Evolutionary conservation across 2,329 filamentous ascomycete genomes (phyloP), one percentile per base, ranked within the genome.

Genomic region (Fusarium brachygibbosum): DNA sequence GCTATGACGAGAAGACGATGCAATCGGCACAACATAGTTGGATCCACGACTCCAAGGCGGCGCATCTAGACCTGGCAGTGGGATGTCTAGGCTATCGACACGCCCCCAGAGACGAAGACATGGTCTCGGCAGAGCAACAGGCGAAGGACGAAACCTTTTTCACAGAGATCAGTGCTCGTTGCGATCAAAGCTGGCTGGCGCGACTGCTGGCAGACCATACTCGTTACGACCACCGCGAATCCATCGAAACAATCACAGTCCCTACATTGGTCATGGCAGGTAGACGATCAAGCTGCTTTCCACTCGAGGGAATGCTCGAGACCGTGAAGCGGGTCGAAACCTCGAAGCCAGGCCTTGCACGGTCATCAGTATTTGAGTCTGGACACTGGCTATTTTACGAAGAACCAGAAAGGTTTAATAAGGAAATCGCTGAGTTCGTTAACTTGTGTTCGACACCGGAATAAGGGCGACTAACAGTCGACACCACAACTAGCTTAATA

Each of bases 371-470:
- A 11, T 75, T 73, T 37, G 68, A 73, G 11, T 72, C 71, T 21
- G 73, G 73, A 13, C 73, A 75, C 48, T 75, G 73, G 73, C 40
- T 75, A 6, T 75, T 75, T 42, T 75, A 74, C 23, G 73, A 75
- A 48, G 73, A 75, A 34, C 64, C 73, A 6, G 70, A 70, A 45
- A 66, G 62, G 45, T 75, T 75, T 53, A 74, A 75, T 38, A 56
- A 45, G 37, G 73, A 75, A 49, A 65, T 75, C 31, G 31, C 48
- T 12, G 68, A 75, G 17, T 75, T 75, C 58, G 53, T 65, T 16
- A 51, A 56, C 31, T 50, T 44, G 19, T 74, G 70, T 21, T 69
- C 21, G 41, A 11, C n/a, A n/a, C 21, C 14, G 23, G 29, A 37
- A 51, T 19, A 51, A 14, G 23, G 28, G n/a, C 11, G 17, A 50